Evolutionary conservation across 345 rosid genomes (phyloP), one percentile per base, ranked within the genome.

Genomic region (Brassica nigra): DNA sequence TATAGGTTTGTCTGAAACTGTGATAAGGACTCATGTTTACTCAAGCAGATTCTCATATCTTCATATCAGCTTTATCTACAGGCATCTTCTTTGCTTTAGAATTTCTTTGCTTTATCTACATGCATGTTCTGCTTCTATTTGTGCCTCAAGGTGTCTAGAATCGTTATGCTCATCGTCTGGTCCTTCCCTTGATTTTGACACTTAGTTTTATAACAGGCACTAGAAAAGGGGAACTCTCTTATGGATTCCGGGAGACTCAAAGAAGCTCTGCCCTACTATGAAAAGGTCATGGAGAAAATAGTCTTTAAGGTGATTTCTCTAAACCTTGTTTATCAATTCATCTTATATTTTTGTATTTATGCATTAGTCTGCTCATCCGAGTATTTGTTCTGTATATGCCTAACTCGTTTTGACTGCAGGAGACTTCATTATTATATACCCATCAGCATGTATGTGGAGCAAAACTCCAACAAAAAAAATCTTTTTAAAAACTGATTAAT

Each of bases 241-340:
- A 89, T 94, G 98, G 89, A 90, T 79, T 84, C 86, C 18, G 97
- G 97, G 74, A 88, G 80, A 79, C 95, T 94, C 55, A 86, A 90
- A 76, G 93, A 90, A 69, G 93, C 97, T 62, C 57, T 94, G 67
- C 83, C 89, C 1, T 88, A 73, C 76, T 94, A 87, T 66, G 89
- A 90, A 77, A 79, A 76, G 57, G 88, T 92, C 76, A 94, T 92
- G 92, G 83, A 87, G 68, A 85, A 86, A 73, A 80, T 90, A 86
- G 82, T 85, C 59, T 92, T 88, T 80, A 81, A 88, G 97, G 97
- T 94, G 83, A 82, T 67, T 72, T 83, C 67, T 57, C 27, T 30
- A n/a, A 75, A 74, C 42, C 58, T 34, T 5, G 30, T 65, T 72
- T 16, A 10, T 69, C 23, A 70, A 10, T 70, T 66, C 42, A 33